A percentile compares a stretch with the other conserved stretches of the same genome.
These are phyloP conservation scores for Colletotrichum zoysiae DNA, from an alignment of 2,329 filamentous ascomycete genomes.

Conservation along the genomic window DNA sequence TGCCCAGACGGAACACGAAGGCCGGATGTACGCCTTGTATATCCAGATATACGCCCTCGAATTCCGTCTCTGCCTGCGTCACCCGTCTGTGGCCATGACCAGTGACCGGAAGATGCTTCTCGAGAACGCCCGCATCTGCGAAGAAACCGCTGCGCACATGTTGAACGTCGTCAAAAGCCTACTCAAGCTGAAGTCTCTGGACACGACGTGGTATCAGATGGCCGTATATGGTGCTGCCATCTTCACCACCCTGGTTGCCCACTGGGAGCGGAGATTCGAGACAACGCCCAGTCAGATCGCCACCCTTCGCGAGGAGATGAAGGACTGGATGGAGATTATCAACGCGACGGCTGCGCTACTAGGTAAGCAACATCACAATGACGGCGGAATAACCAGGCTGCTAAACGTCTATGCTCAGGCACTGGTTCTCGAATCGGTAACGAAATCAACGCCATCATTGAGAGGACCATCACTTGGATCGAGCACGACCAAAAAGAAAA, in stretches of 20 bases:
- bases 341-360: conserved; percentile 75
- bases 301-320: conserved; percentile 75
- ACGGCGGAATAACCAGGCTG: too few species aligned
- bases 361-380: conserved; percentile 60
- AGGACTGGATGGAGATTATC: conserved; percentile 76
- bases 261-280: conserved; percentile 74
- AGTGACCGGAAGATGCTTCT: conserved; percentile 67
- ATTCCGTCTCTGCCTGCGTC: conserved; percentile 70
- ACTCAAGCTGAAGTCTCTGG: conserved; percentile 74
- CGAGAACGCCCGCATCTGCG: conserved; percentile 74
- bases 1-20: conserved; percentile 51
- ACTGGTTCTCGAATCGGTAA: conserved; percentile 58
- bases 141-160: conserved; percentile 74
- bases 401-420: conserved; percentile 50
- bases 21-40: conserved; percentile 66
- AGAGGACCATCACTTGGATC: conserved; percentile 66
- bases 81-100: conserved; percentile 71
- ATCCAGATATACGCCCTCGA: conserved; percentile 67
- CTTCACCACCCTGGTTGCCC: conserved; percentile 77
- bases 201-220: conserved; percentile 83
- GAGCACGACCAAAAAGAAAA: conserved; percentile 57
- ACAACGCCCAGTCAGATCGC: conserved; percentile 70
- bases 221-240: conserved; percentile 80
- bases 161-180: conserved; percentile 71
- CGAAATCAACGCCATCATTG: conserved; percentile 62